Conservation (phyloP, 495 filamentous ascomycete genomes). For the Umbilicaria muhlenbergii region DNA sequence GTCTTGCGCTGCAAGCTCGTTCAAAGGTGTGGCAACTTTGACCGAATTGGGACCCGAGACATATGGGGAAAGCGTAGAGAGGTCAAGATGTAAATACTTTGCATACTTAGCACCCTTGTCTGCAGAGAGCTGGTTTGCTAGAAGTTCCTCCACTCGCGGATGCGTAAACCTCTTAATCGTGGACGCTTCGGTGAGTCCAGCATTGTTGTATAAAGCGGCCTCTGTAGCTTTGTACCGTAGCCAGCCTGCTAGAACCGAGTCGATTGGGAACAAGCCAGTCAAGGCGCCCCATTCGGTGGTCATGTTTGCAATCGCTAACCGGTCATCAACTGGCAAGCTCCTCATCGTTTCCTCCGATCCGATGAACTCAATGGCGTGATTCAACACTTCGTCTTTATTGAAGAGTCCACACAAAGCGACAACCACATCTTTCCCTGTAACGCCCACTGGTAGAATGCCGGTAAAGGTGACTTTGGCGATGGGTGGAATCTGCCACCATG, state of each 20-base stretch:
- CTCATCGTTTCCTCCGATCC: conserved; percentile 64
- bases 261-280: conserved; percentile 60
- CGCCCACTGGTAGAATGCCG: conserved; percentile 59
- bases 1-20: conserved; percentile 51
- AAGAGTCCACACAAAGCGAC: conserved; percentile 79
- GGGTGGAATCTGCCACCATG: conserved; percentile 84
- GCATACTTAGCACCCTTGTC: conserved; percentile 70
- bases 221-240: conserved; percentile 58
- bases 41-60: conserved; percentile 88
- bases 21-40: conserved; percentile 67
- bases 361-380: conserved; percentile 83
- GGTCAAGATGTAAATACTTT: conserved; percentile 62
- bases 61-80: conserved; percentile 72
- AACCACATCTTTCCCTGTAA: conserved; percentile 93
- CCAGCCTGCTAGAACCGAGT: conserved; percentile 59
- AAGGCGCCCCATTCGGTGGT: conserved; percentile 85
- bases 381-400: conserved; percentile 79
- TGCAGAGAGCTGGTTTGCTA: conserved; percentile 47
- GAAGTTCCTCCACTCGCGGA: conserved; percentile 51
- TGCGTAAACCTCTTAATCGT: conserved; percentile 44
- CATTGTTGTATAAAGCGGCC: conserved; percentile 35
- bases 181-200: conserved; percentile 21
- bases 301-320: conserved; percentile 87
- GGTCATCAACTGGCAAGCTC: conserved; percentile 60
- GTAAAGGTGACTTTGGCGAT: conserved; percentile 68